Percentiles rank a stretch among this genome's conserved stretches.
These are phyloP conservation scores for Picochlorum sp. DNA, from an alignment of 139 green algal species.

Conservation along the genomic window DNA sequence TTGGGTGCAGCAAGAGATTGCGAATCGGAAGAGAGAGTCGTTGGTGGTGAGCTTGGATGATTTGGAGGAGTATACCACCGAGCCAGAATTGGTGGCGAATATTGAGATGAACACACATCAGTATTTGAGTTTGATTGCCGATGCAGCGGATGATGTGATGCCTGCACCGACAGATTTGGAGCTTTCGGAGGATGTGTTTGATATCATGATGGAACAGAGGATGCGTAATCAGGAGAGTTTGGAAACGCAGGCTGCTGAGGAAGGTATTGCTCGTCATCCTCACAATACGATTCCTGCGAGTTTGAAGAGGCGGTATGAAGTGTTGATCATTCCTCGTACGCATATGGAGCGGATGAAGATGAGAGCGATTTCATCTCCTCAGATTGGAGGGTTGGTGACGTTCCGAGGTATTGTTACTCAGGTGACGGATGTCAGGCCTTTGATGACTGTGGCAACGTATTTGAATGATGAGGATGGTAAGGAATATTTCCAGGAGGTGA, in stretches of 20 bases:
- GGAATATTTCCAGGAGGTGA: slow-evolving; percentile 93
- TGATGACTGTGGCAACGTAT: slow-evolving; percentile 89
- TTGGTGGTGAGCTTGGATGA: slow-evolving; percentile 77
- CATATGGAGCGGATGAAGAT: slow-evolving; percentile 34
- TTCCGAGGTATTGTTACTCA: slow-evolving; percentile 88
- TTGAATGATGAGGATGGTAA: slow-evolving; percentile 77
- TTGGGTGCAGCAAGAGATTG: slow-evolving; percentile 76
- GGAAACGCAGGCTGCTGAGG: slow-evolving; percentile 18
- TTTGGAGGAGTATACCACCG: slow-evolving; percentile 32
- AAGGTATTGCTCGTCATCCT: slow-evolving; percentile 21
- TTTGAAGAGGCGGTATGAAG: slow-evolving; percentile 80
- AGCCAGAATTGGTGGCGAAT: slow-evolving; percentile 37
- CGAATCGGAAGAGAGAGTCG: slow-evolving; percentile 59
- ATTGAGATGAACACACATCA: slow-evolving; percentile 68
- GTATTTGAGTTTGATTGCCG: slow-evolving; percentile 68
- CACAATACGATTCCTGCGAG: slow-evolving; percentile 51
- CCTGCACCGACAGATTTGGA: slow-evolving; percentile 34
- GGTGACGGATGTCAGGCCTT: slow-evolving; percentile 86
- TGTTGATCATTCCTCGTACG: slow-evolving; percentile 54
- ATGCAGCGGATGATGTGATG: slow-evolving; percentile 72
- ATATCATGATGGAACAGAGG: slow-evolving; percentile 62
- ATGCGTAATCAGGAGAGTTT: slow-evolving; percentile 14
- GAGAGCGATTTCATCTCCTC: slow-evolving; percentile 54
- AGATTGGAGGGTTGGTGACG: slow-evolving; percentile 82
- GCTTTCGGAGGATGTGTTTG: slow-evolving; percentile 65